Evolutionary conservation across 306 rosid species (phyloP), one percentile per base, ranked within the genome.

Genomic region (Ziziphus jujuba): DNA sequence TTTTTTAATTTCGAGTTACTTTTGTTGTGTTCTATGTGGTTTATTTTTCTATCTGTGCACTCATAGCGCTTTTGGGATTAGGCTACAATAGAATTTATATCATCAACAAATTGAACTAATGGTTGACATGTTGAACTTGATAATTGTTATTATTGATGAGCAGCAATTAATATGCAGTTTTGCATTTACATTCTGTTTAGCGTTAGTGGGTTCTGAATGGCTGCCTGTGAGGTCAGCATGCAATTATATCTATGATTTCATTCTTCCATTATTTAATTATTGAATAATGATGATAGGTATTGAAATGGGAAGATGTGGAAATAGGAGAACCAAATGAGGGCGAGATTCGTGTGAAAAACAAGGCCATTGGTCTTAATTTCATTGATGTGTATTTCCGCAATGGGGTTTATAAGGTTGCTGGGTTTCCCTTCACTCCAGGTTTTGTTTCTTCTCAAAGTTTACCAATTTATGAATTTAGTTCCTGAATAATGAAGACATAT

Each of bases 241-340:
- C 40, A 8, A 4, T 44, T 43, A 11, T 20, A 15, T 21, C 43
- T 15, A 15, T 56, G n/a, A 0, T 17, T 47, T 7, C 35, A 14
- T 43, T 6, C 49, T 52, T 43, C 50, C 28, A 5, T 35, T 67
- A 2, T 14, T 3, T 34, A 22, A 15, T 63, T 31, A 54, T 59
- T 7, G 44, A 20, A 48, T 38, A 22, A 59, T 65, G 57, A 52
- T 55, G 53, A 36, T 69, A 91, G 97, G 96, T 91, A 36, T 79
- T 92, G 48, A 87, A 85, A 66, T 92, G 92, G 96, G 96, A 89
- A 56, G 95, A 89, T 75, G 90, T 89, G 67, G 87, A 87, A 75
- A 75, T 87, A 20, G 92, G 87, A 56, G 91, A 87, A n/a, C 98
- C 95, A 2, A 75, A 82, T 54, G 95, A 85, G 36, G 96, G 89